A percentile compares a stretch with the other conserved stretches of the same genome.
phyloP scores from a whole-genome alignment of 202 grass and related monocot genomes.

The Thinopyrum obtusiflorum region DNA sequence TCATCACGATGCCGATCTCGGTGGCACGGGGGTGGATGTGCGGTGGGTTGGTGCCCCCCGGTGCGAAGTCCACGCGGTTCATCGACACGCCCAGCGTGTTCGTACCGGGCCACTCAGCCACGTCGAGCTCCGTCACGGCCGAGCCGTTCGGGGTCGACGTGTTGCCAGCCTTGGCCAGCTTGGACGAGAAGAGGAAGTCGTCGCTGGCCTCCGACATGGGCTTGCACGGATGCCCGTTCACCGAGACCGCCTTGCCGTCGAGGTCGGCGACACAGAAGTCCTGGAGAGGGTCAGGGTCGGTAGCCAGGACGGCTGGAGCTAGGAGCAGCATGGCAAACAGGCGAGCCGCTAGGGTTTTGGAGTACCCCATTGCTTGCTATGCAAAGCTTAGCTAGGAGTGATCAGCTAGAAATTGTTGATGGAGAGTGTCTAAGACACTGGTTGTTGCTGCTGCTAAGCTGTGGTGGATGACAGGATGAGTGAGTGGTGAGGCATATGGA shows the following conservation, averaged over 20 bases:
- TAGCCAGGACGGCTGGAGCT: background rate
- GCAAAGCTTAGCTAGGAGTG: background rate
- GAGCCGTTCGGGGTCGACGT: conserved; percentile 45
- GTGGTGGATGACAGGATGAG: background rate
- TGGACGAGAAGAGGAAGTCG: conserved; percentile 48
- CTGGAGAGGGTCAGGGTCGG: conserved; percentile 59
- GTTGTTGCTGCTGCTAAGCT: too few species aligned
- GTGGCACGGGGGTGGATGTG: conserved; percentile 61
- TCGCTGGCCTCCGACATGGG: conserved; percentile 5
- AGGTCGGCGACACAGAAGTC: conserved; percentile 67
- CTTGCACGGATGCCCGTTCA: conserved; percentile 55
- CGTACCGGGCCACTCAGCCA: conserved; percentile 38
- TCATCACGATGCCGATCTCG: conserved; percentile 40
- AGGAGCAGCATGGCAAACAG: background rate
- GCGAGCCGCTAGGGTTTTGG: background rate
- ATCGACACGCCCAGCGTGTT: conserved; percentile 73
- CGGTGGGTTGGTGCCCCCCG: conserved; percentile 59
- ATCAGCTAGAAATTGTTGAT: background rate
- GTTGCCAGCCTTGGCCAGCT: background rate
- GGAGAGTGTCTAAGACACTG: background rate
- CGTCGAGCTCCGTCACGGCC: conserved; percentile 46
- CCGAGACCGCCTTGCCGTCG: background rate
- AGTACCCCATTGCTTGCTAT: background rate
- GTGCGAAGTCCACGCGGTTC: conserved; percentile 62
- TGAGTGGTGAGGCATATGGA: background rate